Evolutionary conservation across 805 yeast genomes (phyloP).

Genomic region (Metschnikowia cerradonensis): DNA sequence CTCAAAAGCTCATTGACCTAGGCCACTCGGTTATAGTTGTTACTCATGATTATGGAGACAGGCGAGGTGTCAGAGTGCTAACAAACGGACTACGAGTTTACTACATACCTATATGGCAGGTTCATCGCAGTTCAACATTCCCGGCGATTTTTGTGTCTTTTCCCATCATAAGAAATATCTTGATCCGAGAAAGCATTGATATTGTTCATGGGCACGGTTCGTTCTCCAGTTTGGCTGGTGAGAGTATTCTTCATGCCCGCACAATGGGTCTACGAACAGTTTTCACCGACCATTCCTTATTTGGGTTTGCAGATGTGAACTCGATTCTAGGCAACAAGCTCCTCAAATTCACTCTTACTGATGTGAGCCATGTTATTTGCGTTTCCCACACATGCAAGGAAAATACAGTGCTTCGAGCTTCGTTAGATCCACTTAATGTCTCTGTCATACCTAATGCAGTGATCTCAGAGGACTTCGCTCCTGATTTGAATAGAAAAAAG

Average conservation of each 20-base stretch:
- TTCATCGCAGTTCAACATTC: slow-evolving; percentile 79
- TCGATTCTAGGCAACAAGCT: slow-evolving; percentile 84
- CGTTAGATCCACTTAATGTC: slow-evolving; percentile 69
- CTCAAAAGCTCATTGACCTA: slow-evolving; percentile 71
- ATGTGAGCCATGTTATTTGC: slow-evolving; percentile 90
- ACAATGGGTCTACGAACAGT: slow-evolving; percentile 91
- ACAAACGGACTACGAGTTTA: slow-evolving; percentile 92
- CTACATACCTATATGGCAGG: slow-evolving; percentile 75
- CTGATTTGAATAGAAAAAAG: slow-evolving; percentile 24
- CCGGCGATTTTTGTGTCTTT: slow-evolving; percentile 89
- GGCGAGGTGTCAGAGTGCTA: slow-evolving; percentile 77
- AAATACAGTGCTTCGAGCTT: slow-evolving; percentile 85
- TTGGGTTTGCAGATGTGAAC: slow-evolving; percentile 86
- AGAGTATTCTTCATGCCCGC: slow-evolving; percentile 84
- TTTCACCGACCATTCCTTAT: slow-evolving; percentile 92
- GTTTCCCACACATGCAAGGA: slow-evolving; percentile 97
- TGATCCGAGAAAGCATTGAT: slow-evolving; percentile 79
- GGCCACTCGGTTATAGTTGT: slow-evolving; percentile 86
- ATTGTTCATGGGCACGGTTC: slow-evolving; percentile 96
- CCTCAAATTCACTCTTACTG: slow-evolving; percentile 76
- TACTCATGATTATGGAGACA: slow-evolving; percentile 81
- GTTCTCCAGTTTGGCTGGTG: slow-evolving; percentile 80
- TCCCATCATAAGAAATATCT: slow-evolving; percentile 79
- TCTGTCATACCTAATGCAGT: slow-evolving; percentile 97
- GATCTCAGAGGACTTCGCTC: slow-evolving; percentile 74